Evolutionary conservation across 192 early-diverging fungal species (phyloP).

Genomic region (Bifiguratus adelaidae): DNA sequence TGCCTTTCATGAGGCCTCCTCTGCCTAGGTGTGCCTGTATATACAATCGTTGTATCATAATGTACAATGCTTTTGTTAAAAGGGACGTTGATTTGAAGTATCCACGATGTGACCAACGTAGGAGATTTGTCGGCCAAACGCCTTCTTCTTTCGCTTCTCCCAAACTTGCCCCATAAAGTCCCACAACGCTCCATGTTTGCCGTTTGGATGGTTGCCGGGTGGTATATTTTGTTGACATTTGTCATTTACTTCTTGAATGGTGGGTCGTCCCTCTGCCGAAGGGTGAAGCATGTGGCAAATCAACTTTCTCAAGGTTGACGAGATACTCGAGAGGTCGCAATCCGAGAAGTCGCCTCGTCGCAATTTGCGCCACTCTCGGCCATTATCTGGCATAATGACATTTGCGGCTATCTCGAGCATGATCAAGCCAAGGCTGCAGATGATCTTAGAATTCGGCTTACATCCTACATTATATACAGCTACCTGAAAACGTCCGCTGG

Average conservation of each 20-base stretch:
- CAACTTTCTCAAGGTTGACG: conserved; percentile 43
- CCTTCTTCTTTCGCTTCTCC: not conserved
- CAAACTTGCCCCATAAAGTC: not conserved
- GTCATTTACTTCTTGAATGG: conserved; percentile 32
- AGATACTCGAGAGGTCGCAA: conserved; percentile 24
- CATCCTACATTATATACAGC: not conserved
- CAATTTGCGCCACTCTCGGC: conserved; percentile 77
- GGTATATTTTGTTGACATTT: not conserved
- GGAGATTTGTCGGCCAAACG: no score
- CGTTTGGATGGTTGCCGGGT: not conserved
- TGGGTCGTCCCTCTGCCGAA: conserved; percentile 36
- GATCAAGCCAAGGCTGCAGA: conserved; percentile 74
- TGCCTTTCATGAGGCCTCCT: no score
- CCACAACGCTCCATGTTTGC: not conserved
- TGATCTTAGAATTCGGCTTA: no score
- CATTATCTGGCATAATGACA: conserved; percentile 84
- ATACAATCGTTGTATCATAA: no score
- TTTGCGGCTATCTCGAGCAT: conserved; percentile 79
- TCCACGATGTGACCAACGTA: no score
- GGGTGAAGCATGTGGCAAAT: conserved; percentile 62
- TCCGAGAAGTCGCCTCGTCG: conserved; percentile 64
- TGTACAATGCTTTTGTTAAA: no score
- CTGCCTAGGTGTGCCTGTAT: no score
- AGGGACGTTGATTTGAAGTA: no score
- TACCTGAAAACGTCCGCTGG: conserved; percentile 85